These are phyloP conservation scores for Fusarium gaditjirri DNA, from an alignment of 2,329 filamentous ascomycete genomes.

Conservation along the genomic window DNA sequence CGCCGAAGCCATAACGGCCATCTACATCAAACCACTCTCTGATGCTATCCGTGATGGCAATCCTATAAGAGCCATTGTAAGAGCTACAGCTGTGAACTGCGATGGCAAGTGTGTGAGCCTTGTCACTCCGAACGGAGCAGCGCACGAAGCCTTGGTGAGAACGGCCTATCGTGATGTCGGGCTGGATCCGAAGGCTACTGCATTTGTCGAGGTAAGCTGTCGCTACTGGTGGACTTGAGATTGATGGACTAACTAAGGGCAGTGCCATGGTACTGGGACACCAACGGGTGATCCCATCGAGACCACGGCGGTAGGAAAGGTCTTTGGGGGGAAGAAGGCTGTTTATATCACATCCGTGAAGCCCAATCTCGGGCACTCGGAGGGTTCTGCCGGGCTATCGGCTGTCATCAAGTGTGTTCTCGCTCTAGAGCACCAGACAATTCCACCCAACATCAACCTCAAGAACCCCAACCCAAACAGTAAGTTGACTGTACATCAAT, in stretches of 20 bases:
- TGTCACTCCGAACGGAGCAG: constrained; percentile 2
- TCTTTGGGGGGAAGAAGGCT: not conserved
- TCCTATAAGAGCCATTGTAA: not conserved
- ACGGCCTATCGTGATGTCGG: constrained; percentile 43
- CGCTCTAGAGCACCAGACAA: constrained; percentile 34
- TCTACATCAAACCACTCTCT: constrained; percentile 1
- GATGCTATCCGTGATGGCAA: constrained; percentile 12
- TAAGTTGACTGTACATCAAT: not conserved
- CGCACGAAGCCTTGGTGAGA: constrained; percentile 49
- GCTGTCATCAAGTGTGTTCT: constrained; percentile 43
- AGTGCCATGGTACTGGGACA: constrained; percentile 42
- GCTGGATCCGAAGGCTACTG: constrained; percentile 29
- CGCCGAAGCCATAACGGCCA: not conserved
- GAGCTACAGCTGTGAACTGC: not conserved
- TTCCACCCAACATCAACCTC: constrained; percentile 42
- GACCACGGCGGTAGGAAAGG: not conserved
- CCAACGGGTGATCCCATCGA: constrained; percentile 33
- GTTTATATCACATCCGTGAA: constrained; percentile 47
- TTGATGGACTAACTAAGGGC: not conserved
- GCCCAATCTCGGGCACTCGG: constrained; percentile 51
- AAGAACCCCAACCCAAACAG: constrained; percentile 37
- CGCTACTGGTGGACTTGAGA: too few relatives aligned
- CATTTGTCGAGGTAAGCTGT: constrained; percentile 2
- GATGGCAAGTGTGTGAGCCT: not conserved
- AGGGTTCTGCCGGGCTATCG: constrained; percentile 39